Base-by-base conservation (phyloP, 352 stramenopile species). In the Phytopythium mirpurense region DNA sequence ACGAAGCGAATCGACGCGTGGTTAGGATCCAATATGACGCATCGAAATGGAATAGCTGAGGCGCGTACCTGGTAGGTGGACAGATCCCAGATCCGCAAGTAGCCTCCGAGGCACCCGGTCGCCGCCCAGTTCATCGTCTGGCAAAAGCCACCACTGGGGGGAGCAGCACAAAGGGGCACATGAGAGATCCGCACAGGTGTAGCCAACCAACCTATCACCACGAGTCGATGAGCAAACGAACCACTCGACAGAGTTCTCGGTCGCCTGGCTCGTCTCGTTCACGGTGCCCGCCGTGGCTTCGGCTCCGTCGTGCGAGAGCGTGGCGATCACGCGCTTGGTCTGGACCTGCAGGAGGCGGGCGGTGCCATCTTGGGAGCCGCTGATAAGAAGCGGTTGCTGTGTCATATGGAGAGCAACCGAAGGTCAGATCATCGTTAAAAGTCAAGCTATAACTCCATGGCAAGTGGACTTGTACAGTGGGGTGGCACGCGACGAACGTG, bases 51-150 rank as follows among this genome's bases (percentile, higher is more conserved):
- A n/a, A n/a, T n/a, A n/a, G n/a, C n/a, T 11, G 11, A 15, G 18
- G 21, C 8, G 51, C 34, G 53, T 72, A 90, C 83, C 54, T 90
- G 76, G 59, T 91, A 79, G 1, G 80, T 89, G 10, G 78, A 76
- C 40, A 98, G 79, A 69, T 99, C 96, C 95, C 95, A 99, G 60
- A 99, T 97, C 58, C 97, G 97, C 45, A 99, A 59, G 27, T 77
- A 83, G 51, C 96, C 95, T 55, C 97, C 95, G 3, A 98, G 88
- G 32, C 94, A 97, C 26, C 89, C 96, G 1, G 96, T 98, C 19
- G 96, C 95, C 36, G 81, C 90, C 96, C 96, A 99, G 60, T 97
- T 96, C 73, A 95, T 90, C 40, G 89, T 92, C 52, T 81, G 85
- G 59, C 77, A 97, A 64, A 99, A 98, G 19, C 90, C 94, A 16